Base-by-base conservation (phyloP, 768 basidiomycete species). In the Panus rudis region DNA sequence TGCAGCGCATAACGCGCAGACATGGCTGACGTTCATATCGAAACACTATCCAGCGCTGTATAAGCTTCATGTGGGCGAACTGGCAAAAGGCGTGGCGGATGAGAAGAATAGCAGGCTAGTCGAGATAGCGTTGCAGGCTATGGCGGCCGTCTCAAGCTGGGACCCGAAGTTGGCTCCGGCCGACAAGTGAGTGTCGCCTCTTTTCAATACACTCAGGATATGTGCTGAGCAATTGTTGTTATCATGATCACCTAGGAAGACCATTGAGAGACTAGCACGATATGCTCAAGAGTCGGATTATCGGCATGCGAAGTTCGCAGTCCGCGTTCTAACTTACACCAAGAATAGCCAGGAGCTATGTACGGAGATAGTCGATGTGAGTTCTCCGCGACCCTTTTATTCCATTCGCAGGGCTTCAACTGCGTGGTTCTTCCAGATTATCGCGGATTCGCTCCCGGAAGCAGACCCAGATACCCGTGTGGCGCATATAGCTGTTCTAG, bases 241-340 rank as follows among this genome's bases (percentile, higher is more conserved):
- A n/a, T n/a, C n/a, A n/a, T n/a, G n/a, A n/a, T n/a, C n/a, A n/a
- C n/a, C n/a, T 46, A 91, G 87, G 57, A 75, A 81, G 26, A 79
- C 79, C 1, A 61, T 78, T 10, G 86, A 92, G 21, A 71, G 81
- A 13, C 68, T 86, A 11, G 64, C 63, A 40, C 73, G 75, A 31
- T 74, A 78, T 50, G 83, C 75, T 0, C 53, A 80, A 23, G 76
- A 76, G 20, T 70, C 75, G 4, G 75, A 84, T 41, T 65, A 69
- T 20, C 72, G 76, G 17, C 78, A 83, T 48, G 85, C 90, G 16
- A 97, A 97, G 60, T 93, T 89, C 59, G 86, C 91, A 1, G 79
- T 87, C 2, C 76, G 92, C 17, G 68, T 87, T 25, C 56, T 94
- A 17, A 76, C 81, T 1, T 73, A 72, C 41, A 70, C 71, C 28